A percentile compares a stretch with the other conserved stretches of the same genome.
phyloP scores from a whole-genome alignment of 2,329 filamentous ascomycete species.

The Botrytis deweyae region DNA sequence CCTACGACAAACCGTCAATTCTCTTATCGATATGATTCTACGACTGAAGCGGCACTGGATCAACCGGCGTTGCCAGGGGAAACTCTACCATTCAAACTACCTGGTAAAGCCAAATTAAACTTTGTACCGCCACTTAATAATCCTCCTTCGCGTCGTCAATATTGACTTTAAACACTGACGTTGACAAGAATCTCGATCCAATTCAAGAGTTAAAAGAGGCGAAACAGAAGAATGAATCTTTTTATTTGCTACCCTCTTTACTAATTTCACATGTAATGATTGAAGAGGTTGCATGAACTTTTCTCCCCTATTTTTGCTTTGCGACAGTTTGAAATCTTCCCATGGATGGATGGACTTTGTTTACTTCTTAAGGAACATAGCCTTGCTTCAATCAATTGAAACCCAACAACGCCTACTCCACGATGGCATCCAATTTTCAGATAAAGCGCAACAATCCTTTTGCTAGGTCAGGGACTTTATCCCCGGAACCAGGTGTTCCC shows the following conservation, averaged over 20 bases:
- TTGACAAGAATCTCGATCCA: constrained; percentile 4
- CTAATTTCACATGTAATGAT: background rate
- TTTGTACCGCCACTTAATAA: constrained; percentile 8
- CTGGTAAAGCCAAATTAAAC: constrained; percentile 3
- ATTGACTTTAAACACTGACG: background rate
- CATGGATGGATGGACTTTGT: constrained; percentile 22
- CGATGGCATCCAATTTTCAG: constrained; percentile 59
- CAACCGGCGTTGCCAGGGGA: constrained; percentile 18
- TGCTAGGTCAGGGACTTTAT: constrained; percentile 65
- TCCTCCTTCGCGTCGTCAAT: constrained; percentile 14
- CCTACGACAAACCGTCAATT: background rate
- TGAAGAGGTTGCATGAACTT: background rate
- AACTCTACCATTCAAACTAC: constrained; percentile 5
- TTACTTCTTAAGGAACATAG: constrained; percentile 15
- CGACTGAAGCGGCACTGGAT: background rate
- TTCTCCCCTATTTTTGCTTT: background rate
- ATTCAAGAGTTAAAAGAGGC: background rate
- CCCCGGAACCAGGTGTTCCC: constrained; percentile 54
- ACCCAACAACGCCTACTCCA: constrained; percentile 34
- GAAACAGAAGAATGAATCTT: constrained; percentile 1
- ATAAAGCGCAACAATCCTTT: constrained; percentile 82
- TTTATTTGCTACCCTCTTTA: background rate
- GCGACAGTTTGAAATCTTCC: background rate
- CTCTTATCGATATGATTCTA: constrained; percentile 5
- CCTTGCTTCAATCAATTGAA: constrained; percentile 19